Evolutionary conservation across 768 basidiomycete genomes (phyloP).

Genomic region (Pisolithus microcarpus): DNA sequence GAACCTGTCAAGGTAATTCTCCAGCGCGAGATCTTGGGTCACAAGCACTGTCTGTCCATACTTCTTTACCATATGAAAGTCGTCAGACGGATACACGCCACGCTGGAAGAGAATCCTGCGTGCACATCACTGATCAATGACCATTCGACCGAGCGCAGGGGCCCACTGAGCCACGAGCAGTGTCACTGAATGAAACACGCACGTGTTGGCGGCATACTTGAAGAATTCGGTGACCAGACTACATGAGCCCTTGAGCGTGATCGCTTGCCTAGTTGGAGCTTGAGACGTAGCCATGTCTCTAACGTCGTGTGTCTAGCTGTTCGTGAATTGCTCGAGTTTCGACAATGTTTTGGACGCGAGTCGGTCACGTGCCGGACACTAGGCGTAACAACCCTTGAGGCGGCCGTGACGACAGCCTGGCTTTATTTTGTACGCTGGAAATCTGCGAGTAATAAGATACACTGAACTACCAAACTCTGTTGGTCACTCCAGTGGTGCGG

Average conservation of each 20-base stretch:
- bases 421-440: too few species aligned
- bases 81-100: slow-evolving; percentile 94
- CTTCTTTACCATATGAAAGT: slow-evolving; percentile 99
- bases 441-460: too few species aligned
- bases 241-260: slow-evolving; percentile 94
- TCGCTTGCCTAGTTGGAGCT: slow-evolving; percentile 57
- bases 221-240: slow-evolving; percentile 96
- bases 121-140: background rate
- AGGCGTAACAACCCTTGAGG: too few species aligned
- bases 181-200: slow-evolving; percentile 23
- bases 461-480: too few species aligned
- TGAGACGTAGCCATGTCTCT: slow-evolving; percentile 38
- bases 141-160: slow-evolving; percentile 7
- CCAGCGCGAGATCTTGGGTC: slow-evolving; percentile 86
- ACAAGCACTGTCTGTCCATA: slow-evolving; percentile 95
- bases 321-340: too few species aligned
- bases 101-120: slow-evolving; percentile 90
- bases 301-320: background rate
- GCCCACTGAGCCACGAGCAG: too few species aligned
- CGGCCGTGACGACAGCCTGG: too few species aligned
- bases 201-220: slow-evolving; percentile 99
- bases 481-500: too few species aligned
- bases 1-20: slow-evolving; percentile 86
- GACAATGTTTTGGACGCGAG: too few species aligned
- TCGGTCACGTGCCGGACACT: too few species aligned